Evolutionary conservation across 2,329 filamentous ascomycete species (phyloP), one percentile per base, ranked within the genome.

Genomic region (Aaosphaeria pasadenensis): DNA sequence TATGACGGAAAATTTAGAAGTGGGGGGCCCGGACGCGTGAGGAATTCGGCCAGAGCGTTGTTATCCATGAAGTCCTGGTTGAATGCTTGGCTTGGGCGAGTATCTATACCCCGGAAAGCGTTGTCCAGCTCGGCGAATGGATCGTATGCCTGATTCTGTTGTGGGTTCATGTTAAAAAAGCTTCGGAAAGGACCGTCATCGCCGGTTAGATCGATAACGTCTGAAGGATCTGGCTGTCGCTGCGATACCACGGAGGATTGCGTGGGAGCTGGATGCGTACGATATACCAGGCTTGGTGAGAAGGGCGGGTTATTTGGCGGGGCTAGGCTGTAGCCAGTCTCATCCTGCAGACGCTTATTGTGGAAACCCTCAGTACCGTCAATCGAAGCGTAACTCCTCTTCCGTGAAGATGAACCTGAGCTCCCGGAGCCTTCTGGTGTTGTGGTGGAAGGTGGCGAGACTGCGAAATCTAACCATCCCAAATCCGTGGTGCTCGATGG

Each of bases 1-100:
- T 24, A 24, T 24, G 17, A 24, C 17, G 17, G 17, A 24, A 24
- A 24, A 24, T 24, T 24, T 3, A 24, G 17, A 39, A 47, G 47
- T 6, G 51, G 44, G 39, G 51, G 43, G 31, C 51, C 52, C 3
- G 60, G 56, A 5, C 33, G 7, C 33, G 49, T 48, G 4, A 69
- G 50, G 41, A 64, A 67, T n/a, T 61, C 44, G 11, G 60, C 62
- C n/a, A 69, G 53, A 13, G 66, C 55, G 5, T 63, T 51, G 4
- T 45, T 30, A 13, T 29, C 41, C 62, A 68, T 66, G n/a, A 51
- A 59, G 3, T 62, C 56, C 31, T 61, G 57, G 7, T 46, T 47
- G 43, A 62, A 61, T 1, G 55, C 54, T 5, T 55, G 52, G 28
- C 44, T 11, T 42, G 36, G 31, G 24, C 4, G 36, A 31, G 2